Evolutionary conservation across 768 basidiomycete genomes (phyloP).

Genomic region (Amylocystis lapponica): DNA sequence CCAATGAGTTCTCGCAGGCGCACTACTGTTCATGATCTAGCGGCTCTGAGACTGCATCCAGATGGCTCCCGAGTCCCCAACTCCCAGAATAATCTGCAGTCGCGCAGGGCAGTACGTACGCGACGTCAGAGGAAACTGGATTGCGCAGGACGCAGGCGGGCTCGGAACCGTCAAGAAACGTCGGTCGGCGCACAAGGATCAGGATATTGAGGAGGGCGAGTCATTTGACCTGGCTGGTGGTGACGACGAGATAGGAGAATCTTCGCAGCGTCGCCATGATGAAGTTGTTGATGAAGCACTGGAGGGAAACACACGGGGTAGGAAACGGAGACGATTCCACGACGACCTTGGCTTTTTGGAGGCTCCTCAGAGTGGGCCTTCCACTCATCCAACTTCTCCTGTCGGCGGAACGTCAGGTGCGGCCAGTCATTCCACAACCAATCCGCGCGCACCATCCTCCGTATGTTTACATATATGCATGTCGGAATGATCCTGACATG

Average conservation of each 20-base stretch:
- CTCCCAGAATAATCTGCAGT: constrained; percentile 29
- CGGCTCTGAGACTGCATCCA: constrained; percentile 58
- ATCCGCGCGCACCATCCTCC: constrained; percentile 39
- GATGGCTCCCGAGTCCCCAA: constrained; percentile 56
- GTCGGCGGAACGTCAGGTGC: too few relatives aligned
- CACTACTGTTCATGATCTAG: constrained; percentile 60
- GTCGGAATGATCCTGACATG: not conserved
- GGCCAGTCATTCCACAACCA: too few relatives aligned
- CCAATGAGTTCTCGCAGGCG: constrained; percentile 24
- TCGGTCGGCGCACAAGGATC: constrained; percentile 15
- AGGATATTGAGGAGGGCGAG: constrained; percentile 22
- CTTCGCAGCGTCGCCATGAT: too few relatives aligned
- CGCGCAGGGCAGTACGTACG: constrained; percentile 31
- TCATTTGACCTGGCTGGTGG: constrained; percentile 16
- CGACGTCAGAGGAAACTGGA: constrained; percentile 56
- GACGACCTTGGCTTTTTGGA: constrained; percentile 52
- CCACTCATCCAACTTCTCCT: too few relatives aligned
- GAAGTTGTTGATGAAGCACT: constrained; percentile 15
- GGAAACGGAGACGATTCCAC: constrained; percentile 40
- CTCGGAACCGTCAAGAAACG: constrained; percentile 34
- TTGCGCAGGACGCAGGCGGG: constrained; percentile 63
- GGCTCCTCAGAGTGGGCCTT: constrained; percentile 14
- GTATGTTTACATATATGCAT: constrained; percentile 34
- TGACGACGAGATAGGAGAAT: too few relatives aligned
- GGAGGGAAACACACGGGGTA: constrained; percentile 23